Base-by-base conservation (phyloP, 208 protist genomes). In the Crithidia expoeki region DNA sequence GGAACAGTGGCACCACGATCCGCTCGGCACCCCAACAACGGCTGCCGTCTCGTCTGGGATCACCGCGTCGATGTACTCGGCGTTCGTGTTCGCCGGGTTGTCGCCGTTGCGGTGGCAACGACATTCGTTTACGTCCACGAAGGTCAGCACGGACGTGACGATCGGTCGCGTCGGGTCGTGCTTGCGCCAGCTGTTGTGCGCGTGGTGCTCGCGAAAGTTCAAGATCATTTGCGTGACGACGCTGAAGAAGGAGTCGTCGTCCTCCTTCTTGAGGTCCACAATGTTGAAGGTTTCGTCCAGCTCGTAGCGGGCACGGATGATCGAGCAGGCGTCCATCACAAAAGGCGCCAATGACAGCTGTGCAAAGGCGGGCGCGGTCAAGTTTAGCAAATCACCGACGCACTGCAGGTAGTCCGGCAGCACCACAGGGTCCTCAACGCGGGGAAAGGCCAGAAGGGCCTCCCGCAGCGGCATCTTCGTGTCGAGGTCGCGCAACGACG, bases 121-220 rank as follows among this genome's bases (percentile, higher is more conserved):
- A 64, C 92, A 96, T n/a, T 17, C 57, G 16, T 76, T 79, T 10
- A 79, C 77, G 64, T 95, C 83, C 12, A 94, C 88, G 50, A 89
- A 96, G n/a, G 92, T 96, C 34, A 96, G 81, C 28, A 93, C 66
- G 2, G 89, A 96, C 1, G 89, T 96, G 25, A 96, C 92, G 0
- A 96, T 80, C 10, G 85, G 89, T 3, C 89, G 81, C 10, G 69
- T 84, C 4, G 83, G 83, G 74, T 96, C 85, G 69, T 94, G 83
- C 78, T 94, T 94, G 46, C 91, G 84, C 91, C 91, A 96, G 57
- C 91, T 96, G 55, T 69, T 84, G 76, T 96, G 86, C 0, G 88
- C 87, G 49, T 89, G 76, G 21, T 38, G n/a, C 4, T 30, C 36
- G 47, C 78, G 70, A 62, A 90, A 89, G 46, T 63, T 64, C 30